Conservation (phyloP, 2,329 filamentous ascomycete species). For the Cryphonectria radicalis region DNA sequence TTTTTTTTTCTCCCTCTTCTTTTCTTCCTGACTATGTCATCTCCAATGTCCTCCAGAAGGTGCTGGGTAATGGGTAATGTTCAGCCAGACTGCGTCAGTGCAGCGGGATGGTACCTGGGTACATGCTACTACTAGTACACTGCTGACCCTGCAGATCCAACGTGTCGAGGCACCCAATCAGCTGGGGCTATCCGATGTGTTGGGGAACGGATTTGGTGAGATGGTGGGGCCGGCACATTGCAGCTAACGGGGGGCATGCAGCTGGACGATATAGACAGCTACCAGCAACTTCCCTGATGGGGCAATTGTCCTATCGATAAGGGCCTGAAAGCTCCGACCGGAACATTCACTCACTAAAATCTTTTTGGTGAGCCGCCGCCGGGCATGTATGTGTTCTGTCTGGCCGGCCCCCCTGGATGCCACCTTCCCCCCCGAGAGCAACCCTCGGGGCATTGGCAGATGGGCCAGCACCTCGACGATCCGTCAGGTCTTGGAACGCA, state of each 20-base stretch:
- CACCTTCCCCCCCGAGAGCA: conserved; percentile 22
- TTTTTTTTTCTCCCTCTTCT: neutral
- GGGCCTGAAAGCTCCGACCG: conserved; percentile 10
- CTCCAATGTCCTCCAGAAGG: too few species aligned
- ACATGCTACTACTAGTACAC: neutral
- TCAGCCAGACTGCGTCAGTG: neutral
- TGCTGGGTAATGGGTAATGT: neutral
- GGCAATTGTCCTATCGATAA: conserved; percentile 20
- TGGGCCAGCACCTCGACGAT: neutral
- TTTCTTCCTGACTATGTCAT: neutral
- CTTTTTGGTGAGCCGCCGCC: neutral
- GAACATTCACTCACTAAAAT: conserved; percentile 13
- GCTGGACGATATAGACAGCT: neutral
- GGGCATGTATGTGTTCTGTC: neutral
- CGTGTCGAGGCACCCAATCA: conserved; percentile 22
- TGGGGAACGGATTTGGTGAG: conserved; percentile 30
- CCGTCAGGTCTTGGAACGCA: neutral
- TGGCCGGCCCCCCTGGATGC: conserved; percentile 1
- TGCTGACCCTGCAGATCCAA: conserved; percentile 23
- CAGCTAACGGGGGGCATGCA: neutral
- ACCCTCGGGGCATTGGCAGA: conserved; percentile 15
- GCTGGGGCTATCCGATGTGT: conserved; percentile 19
- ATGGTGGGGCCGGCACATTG: conserved; percentile 25
- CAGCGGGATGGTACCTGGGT: neutral
- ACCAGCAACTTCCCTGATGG: neutral